Evolutionary conservation across 176 grass and related monocot species (phyloP).

Genomic region (Pharus latifolius): DNA sequence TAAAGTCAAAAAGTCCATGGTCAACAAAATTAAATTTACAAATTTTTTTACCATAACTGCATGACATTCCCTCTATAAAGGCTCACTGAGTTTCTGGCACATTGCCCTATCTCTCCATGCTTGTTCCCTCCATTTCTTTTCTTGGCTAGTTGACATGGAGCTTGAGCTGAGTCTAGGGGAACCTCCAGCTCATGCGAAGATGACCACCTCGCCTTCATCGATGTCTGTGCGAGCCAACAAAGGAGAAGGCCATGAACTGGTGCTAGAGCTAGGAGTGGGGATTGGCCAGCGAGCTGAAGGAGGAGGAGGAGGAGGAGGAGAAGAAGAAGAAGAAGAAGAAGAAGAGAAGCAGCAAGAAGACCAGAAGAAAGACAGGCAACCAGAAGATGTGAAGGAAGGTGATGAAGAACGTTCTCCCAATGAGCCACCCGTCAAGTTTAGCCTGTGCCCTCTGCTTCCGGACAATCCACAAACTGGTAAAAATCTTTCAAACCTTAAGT

Average conservation of each 20-base stretch:
- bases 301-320: too few species aligned
- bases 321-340: too few species aligned
- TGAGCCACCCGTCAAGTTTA: background rate
- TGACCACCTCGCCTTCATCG: background rate
- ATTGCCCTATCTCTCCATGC: conserved; percentile 1
- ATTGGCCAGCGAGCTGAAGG: background rate
- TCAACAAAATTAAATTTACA: too few species aligned
- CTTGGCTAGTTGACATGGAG: conserved; percentile 29
- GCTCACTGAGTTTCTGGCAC: too few species aligned
- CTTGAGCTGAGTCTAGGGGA: conserved; percentile 48
- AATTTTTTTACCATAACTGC: too few species aligned
- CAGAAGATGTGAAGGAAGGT: too few species aligned
- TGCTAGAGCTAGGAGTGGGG: conserved; percentile 22
- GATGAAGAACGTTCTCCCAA: background rate
- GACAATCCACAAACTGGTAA: conserved; percentile 8
- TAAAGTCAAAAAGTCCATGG: too few species aligned
- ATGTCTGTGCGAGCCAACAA: background rate
- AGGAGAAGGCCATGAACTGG: conserved; percentile 15
- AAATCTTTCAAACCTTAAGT: too few species aligned
- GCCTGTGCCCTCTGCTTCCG: background rate
- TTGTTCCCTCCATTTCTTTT: background rate
- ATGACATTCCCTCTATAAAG: too few species aligned
- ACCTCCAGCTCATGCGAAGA: conserved; percentile 6
- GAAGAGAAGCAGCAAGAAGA: too few species aligned
- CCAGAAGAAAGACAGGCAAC: background rate